Evolutionary conservation across 331 rosid genomes (phyloP), one percentile per base, ranked within the genome.

Genomic region (Quercus lobata): DNA sequence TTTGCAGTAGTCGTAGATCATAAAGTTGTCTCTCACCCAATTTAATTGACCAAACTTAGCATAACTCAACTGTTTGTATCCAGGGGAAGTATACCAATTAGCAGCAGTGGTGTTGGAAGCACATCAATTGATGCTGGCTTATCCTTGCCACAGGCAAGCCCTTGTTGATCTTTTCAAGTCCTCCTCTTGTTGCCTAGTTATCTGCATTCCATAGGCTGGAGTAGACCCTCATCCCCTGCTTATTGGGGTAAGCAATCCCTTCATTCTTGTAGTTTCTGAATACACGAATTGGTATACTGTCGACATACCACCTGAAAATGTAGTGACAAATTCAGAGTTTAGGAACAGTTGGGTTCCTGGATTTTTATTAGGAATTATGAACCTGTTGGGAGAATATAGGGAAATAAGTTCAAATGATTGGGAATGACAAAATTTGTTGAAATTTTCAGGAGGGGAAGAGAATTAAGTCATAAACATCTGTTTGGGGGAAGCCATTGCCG

Each of bases 151-250:
- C 46, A 75, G 80, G 86, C 97, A 92, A 68, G 92, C 93, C 72
- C 91, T 88, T 60, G 91, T 92, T 76, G 22, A 83, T 86, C 86
- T 94, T 90, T 8, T 69, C 90, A 41, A 85, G 80, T 16, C 97
- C 97, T n/a, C 97, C 98, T 82, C 89, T 84, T 1, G 97, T 94
- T 72, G 97, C 97, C 98, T 97, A 91, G 66, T 89, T 71, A 76
- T 90, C 94, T 14, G 94, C 97, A 73, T 92, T 83, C 94, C 96
- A 93, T 69, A 94, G 76, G 78, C 89, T 94, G 32, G 94, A 75
- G 62, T 92, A 84, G 49, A 80, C 92, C 74, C 19, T 85, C 97
- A 94, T 92, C 57, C 97, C 97, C 84, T 92, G 94, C 81, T 84
- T 78, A 88, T 75, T 91, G n/a, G 97, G 98, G 83, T 81, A 94